Conservation (phyloP, 768 basidiomycete genomes). For the Trametes cubensis region DNA sequence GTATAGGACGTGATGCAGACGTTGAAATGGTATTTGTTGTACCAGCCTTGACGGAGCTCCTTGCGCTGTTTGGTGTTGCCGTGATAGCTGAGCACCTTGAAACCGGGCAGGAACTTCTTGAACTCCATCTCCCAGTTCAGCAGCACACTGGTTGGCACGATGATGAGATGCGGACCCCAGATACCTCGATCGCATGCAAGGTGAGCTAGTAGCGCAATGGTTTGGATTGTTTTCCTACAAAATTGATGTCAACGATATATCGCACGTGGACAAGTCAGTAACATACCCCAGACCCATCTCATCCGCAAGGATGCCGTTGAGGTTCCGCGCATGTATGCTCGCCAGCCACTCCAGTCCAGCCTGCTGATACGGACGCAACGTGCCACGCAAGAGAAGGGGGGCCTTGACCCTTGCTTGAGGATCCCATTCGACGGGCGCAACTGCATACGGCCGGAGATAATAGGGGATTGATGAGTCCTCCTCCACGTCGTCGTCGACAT, state of each 20-base stretch:
- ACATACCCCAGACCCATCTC: constrained; percentile 93
- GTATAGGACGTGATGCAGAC: constrained; percentile 96
- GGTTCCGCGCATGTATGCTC: constrained; percentile 75
- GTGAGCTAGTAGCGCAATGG: constrained; percentile 91
- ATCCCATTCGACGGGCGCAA: constrained; percentile 72
- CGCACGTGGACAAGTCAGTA: not conserved
- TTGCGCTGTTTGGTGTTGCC: constrained; percentile 88
- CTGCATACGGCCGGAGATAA: constrained; percentile 70
- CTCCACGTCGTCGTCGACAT: constrained; percentile 44
- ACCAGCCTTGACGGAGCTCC: constrained; percentile 89
- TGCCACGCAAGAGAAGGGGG: constrained; percentile 80
- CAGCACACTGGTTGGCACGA: constrained; percentile 91
- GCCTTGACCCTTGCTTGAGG: constrained; percentile 58
- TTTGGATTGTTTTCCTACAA: constrained; percentile 91
- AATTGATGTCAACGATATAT: constrained; percentile 8
- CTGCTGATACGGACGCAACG: constrained; percentile 90
- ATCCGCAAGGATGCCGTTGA: constrained; percentile 87
- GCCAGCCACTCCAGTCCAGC: constrained; percentile 94
- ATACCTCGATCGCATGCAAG: constrained; percentile 89
- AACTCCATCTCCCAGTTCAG: constrained; percentile 98
- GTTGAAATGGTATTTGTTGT: constrained; percentile 86
- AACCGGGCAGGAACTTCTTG: constrained; percentile 91
- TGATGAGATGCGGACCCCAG: constrained; percentile 91
- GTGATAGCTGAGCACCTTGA: constrained; percentile 86
- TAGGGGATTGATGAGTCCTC: constrained; percentile 40